Base-by-base conservation (phyloP, 345 rosid genomes). In the Balakata baccata region DNA sequence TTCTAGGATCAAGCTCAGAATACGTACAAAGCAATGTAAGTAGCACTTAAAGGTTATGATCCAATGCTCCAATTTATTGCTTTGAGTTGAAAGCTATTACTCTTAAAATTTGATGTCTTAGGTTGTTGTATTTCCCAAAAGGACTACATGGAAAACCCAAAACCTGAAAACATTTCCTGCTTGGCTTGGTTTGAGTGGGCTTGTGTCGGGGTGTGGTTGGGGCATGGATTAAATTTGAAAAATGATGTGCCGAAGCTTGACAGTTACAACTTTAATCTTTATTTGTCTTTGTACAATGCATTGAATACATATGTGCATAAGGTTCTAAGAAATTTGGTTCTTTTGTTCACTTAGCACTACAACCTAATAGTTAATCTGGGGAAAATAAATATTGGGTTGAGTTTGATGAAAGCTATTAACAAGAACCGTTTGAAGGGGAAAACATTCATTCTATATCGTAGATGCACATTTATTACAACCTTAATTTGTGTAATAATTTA, bases 11-110 rank as follows among this genome's bases (percentile, higher is more conserved):
- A 7, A 92, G 98, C 76, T 91, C 98, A 54, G 99, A 95, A 79
- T 95, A 92, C 68, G 98, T 95, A 77, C 98, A 94, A 86, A 93
- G 99, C 83, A 95, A 95, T 83, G 99, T 95, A 83, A 91, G 98
- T 76, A 13, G 74, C 76, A 62, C 66, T 63, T 69, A 25, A 37
- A 54, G 71, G 20, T 22, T 71, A 17, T 64, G 20, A 47, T 68
- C 67, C 67, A 7, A 52, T 20, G 18, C n/a, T 17, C 14, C 37
- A 20, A 51, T 77, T 16, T 78, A 43, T 34, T 56, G 47, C 47
- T n/a, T 14, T 68, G 66, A 59, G 75, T 68, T 69, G 74, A 73
- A 76, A 56, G 79, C 23, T 3, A 16, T 22, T 9, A 57, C 8
- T 17, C 11, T 58, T 58, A 14, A 62, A 13, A 34, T 62, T 16